Evolutionary conservation across 106 monocot genomes (phyloP).

Genomic region (Platanthera guangdongensis): DNA sequence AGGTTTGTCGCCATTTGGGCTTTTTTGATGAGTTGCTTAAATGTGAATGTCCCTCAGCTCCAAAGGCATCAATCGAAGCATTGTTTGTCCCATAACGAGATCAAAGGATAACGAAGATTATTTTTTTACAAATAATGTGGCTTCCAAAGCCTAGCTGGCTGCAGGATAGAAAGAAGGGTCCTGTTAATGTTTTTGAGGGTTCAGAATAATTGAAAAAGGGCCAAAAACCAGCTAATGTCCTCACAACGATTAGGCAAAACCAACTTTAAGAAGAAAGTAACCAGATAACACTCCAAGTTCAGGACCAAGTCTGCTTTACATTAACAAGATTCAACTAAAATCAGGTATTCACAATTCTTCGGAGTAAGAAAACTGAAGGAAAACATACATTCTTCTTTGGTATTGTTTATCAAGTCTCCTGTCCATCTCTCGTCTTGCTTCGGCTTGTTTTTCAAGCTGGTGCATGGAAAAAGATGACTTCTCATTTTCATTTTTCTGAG

Average conservation of each 20-base stretch:
- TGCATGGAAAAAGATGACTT: conserved; percentile 23
- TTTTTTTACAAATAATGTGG: not conserved
- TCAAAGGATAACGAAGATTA: not conserved
- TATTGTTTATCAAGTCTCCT: conserved; percentile 66
- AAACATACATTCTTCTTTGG: conserved; percentile 61
- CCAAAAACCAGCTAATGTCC: not conserved
- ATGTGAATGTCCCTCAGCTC: not conserved
- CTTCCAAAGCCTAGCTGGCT: not conserved
- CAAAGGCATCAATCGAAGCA: not conserved
- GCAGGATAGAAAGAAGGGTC: not conserved
- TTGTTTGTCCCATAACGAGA: not conserved
- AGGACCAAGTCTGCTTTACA: not conserved
- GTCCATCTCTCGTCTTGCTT: conserved; percentile 57
- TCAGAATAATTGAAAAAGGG: not conserved
- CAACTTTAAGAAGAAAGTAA: not conserved
- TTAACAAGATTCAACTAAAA: not conserved
- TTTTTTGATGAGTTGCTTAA: not conserved
- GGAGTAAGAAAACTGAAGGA: not conserved
- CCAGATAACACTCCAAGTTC: not conserved
- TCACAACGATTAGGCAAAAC: not conserved
- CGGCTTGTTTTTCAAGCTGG: conserved; percentile 43
- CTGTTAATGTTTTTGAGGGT: not conserved
- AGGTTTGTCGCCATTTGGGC: not conserved
- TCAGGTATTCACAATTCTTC: not conserved
- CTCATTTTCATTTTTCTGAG: conserved; percentile 33